Evolutionary conservation across 768 basidiomycete species (phyloP).

Genomic region (Sistotremastrum suecicum): DNA sequence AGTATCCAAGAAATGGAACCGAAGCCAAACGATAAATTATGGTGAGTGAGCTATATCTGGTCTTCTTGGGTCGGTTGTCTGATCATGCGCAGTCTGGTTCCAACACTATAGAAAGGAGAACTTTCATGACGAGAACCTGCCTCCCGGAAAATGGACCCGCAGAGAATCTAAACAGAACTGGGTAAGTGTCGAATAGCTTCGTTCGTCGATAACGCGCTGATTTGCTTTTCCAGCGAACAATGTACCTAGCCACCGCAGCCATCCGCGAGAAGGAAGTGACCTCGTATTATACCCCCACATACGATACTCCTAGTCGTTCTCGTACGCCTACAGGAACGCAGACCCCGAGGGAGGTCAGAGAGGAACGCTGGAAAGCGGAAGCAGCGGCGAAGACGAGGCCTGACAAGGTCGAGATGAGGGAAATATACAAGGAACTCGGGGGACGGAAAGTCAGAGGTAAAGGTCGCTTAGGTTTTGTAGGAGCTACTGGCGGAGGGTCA

Average conservation of each 20-base stretch:
- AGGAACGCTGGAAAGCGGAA: conserved; percentile 57
- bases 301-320: conserved; percentile 12
- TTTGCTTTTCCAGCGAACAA: conserved; percentile 32
- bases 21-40: conserved; percentile 85
- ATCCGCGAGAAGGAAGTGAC: conserved; percentile 18
- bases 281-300: conserved; percentile 24
- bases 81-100: conserved; percentile 65
- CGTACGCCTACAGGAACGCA: conserved; percentile 35
- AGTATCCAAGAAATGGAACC: conserved; percentile 78
- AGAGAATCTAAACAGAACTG: conserved; percentile 90
- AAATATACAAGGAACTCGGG: conserved; percentile 81
- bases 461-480: conserved; percentile 43
- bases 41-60: conserved; percentile 29
- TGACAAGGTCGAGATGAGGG: conserved; percentile 75
- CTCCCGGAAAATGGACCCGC: conserved; percentile 82
- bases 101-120: conserved; percentile 79
- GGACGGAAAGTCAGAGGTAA: conserved; percentile 72
- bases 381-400: conserved; percentile 34
- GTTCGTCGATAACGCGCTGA: conserved; percentile 1
- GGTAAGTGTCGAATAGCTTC: conserved; percentile 27
- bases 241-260: conserved; percentile 26
- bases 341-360: conserved; percentile 65
- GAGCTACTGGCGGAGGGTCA: conserved; percentile 29
- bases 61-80: neutral
- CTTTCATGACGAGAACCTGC: conserved; percentile 67